Conservation (phyloP, 2,329 filamentous ascomycete species). For the Aquanectria penicillioides region DNA sequence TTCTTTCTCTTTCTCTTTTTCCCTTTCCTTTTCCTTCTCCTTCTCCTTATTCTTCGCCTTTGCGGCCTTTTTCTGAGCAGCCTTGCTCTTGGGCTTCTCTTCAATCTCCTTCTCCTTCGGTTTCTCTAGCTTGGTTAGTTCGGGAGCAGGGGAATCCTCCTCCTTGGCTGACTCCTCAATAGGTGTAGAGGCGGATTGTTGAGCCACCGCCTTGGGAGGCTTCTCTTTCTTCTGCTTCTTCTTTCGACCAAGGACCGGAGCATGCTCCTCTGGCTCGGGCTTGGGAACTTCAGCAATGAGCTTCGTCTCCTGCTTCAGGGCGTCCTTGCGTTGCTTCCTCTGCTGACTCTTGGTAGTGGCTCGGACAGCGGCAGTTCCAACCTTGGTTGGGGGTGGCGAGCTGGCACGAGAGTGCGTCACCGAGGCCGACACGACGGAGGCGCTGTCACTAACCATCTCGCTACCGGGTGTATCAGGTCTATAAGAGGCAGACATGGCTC, state of each 20-base stretch:
- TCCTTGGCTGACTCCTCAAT: conserved; percentile 25
- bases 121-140: conserved; percentile 11
- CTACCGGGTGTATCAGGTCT: conserved; percentile 78
- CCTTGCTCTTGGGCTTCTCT: conserved; percentile 41
- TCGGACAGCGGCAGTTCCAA: conserved; percentile 76
- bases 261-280: conserved; percentile 67
- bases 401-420: conserved; percentile 74
- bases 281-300: conserved; percentile 61
- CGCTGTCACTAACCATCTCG: conserved; percentile 80
- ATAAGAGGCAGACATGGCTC: conserved; percentile 49
- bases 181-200: conserved; percentile 20
- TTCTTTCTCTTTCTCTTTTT: conserved; percentile 38
- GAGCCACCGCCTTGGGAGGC: conserved; percentile 38
- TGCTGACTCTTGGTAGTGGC: conserved; percentile 81
- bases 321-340: conserved; percentile 79
- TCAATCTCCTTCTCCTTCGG: conserved; percentile 29
- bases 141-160: conserved; percentile 16
- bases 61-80: conserved; percentile 43
- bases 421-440: conserved; percentile 78
- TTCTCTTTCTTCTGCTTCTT: conserved; percentile 87
- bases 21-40: conserved; percentile 35
- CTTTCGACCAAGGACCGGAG: conserved; percentile 81
- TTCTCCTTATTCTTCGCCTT: conserved; percentile 45
- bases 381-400: conserved; percentile 72
- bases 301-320: conserved; percentile 70